phyloP scores from a whole-genome alignment of 805 yeast species.

The Torulaspora microellipsoides region DNA sequence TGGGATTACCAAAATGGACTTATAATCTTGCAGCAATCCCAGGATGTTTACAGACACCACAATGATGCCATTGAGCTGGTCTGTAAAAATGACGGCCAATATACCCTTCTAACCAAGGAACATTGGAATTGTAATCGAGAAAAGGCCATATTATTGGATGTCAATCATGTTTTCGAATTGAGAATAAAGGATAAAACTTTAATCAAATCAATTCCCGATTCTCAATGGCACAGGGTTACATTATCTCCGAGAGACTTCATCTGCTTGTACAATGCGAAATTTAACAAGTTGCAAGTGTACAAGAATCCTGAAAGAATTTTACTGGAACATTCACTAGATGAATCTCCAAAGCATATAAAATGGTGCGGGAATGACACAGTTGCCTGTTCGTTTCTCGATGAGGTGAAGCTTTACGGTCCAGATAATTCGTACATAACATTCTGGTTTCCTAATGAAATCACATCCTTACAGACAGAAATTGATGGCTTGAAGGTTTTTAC shows the following conservation, averaged over 20 bases:
- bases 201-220: slow-evolving; percentile 7
- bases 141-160: slow-evolving; percentile 22
- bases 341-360: slow-evolving; percentile 44
- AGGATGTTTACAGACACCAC: slow-evolving; percentile 19
- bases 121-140: slow-evolving; percentile 28
- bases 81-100: slow-evolving; percentile 18
- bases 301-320: slow-evolving; percentile 33
- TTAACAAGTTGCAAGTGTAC: slow-evolving; percentile 45
- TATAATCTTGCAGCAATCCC: slow-evolving; percentile 18
- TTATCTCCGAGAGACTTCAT: slow-evolving; percentile 38
- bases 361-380: slow-evolving; percentile 92
- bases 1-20: slow-evolving; percentile 30
- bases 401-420: slow-evolving; percentile 68
- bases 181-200: slow-evolving; percentile 8
- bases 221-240: slow-evolving; percentile 28
- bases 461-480: slow-evolving; percentile 45
- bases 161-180: slow-evolving; percentile 19
- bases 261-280: slow-evolving; percentile 42
- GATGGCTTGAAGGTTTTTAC: slow-evolving; percentile 77
- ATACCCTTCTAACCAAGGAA: slow-evolving; percentile 25
- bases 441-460: slow-evolving; percentile 44
- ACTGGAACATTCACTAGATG: slow-evolving; percentile 25
- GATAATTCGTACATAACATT: slow-evolving; percentile 44
- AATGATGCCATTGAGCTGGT: slow-evolving; percentile 13
- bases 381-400: slow-evolving; percentile 54